Conservation (phyloP, 2,329 filamentous ascomycete species). For the Aspergillus awamori region DNA sequence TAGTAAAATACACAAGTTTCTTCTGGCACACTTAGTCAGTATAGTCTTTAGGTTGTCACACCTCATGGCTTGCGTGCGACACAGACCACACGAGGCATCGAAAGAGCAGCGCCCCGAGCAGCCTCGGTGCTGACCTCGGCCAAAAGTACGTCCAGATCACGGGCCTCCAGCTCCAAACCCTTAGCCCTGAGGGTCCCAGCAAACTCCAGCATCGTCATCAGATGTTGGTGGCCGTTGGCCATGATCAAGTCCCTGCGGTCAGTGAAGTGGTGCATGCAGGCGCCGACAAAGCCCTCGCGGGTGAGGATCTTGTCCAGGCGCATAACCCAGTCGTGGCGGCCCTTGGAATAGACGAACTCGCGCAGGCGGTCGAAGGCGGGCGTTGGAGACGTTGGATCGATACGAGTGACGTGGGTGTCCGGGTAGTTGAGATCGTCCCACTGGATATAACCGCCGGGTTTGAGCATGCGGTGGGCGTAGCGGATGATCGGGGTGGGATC, state of each 20-base stretch:
- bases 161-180: too few relatives aligned
- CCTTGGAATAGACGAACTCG: background rate
- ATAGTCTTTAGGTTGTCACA: too few relatives aligned
- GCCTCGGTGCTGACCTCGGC: too few relatives aligned
- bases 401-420: background rate
- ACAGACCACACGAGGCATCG: too few relatives aligned
- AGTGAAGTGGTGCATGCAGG: background rate
- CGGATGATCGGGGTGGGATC: background rate
- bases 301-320: background rate
- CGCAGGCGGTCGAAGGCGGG: background rate
- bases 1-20: too few relatives aligned
- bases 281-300: background rate
- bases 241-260: background rate
- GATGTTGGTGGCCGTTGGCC: background rate
- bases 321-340: background rate
- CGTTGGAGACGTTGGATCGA: background rate
- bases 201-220: background rate
- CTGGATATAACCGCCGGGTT: background rate
- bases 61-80: too few relatives aligned
- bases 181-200: too few relatives aligned
- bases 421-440: background rate
- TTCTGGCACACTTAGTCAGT: too few relatives aligned
- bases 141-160: too few relatives aligned
- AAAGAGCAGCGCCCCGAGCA: too few relatives aligned
- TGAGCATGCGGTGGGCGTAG: background rate